phyloP scores from a whole-genome alignment of 2,329 filamentous ascomycete genomes.

The Helminthosporium solani region DNA sequence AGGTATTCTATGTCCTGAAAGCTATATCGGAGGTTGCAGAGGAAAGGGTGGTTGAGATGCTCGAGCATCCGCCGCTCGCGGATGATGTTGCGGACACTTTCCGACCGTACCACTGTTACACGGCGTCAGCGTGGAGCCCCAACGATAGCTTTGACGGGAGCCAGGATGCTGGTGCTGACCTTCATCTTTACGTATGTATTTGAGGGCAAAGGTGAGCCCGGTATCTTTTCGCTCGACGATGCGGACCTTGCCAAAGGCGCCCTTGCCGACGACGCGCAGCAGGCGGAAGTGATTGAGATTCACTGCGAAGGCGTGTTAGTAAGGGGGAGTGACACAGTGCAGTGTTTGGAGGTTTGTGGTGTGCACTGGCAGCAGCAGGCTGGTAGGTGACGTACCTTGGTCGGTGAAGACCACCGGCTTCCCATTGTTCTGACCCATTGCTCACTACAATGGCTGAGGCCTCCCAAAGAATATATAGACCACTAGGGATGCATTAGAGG shows the following conservation, averaged over 20 bases:
- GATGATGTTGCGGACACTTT: conserved; percentile 97
- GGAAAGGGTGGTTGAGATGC: conserved; percentile 95
- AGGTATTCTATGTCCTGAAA: conserved; percentile 99
- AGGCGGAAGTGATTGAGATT: conserved; percentile 97
- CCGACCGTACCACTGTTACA: conserved; percentile 82
- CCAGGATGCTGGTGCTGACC: conserved; percentile 67
- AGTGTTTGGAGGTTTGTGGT: conserved; percentile 23
- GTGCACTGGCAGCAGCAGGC: background rate
- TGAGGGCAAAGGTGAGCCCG: conserved; percentile 87
- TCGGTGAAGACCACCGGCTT: conserved; percentile 91
- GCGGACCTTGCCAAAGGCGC: conserved; percentile 96
- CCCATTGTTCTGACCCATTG: conserved; percentile 93
- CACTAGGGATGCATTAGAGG: conserved; percentile 30
- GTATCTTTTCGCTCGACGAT: conserved; percentile 99
- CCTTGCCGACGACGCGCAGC: conserved; percentile 91
- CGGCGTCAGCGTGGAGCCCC: conserved; percentile 26
- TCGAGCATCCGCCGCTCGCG: conserved; percentile 97
- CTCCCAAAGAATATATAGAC: conserved; percentile 12
- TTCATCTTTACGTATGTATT: conserved; percentile 99
- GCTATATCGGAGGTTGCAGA: conserved; percentile 97
- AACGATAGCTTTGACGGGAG: conserved; percentile 9
- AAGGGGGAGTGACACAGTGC: too few species aligned
- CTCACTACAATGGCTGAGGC: conserved; percentile 28
- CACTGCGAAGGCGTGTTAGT: too few species aligned
- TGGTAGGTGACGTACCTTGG: conserved; percentile 65